Base-by-base conservation (phyloP, 768 basidiomycete species). In the Phlebiopsis flavidoalba region DNA sequence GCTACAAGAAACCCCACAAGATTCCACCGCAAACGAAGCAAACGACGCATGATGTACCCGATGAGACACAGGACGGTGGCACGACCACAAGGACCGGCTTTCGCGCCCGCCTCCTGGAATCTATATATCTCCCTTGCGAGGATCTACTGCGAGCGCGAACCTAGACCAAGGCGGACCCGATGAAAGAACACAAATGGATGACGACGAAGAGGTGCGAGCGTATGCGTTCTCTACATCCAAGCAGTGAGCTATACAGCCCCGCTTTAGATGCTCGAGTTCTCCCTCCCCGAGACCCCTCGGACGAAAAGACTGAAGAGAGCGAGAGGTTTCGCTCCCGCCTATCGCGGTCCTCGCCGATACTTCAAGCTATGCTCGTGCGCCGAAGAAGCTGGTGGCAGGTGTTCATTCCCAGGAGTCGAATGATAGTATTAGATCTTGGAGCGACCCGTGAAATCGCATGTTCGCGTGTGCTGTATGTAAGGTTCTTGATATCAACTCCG, bases 71-170 rank as follows among this genome's bases (percentile, higher is more conserved):
- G n/a, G n/a, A n/a, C 33, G 3, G 26, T 31, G 26, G 26, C 8
- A n/a, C 33, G 5, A n/a, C 2, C 19, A 10, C 19, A 31, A 57
- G 14, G 57, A 15, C 57, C 46, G n/a, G 24, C 60, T 4, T 61
- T 61, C 37, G 60, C 60, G 1, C 60, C 53, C 14, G 60, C 60
- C n/a, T 37, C 60, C 60, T 1, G 60, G 60, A 17, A 57, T 61
- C 6, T 51, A 56, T n/a, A 57, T 57, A 12, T 61, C 60, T 19
- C 60, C 60, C 22, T 19, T 55, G 15, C 52, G 59, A 10, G 19
- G 22, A 33, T 40, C n/a, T n/a, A 19, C 40, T 21, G 37, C 47
- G 17, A n/a, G 33, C 46, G 46, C n/a, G 35, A 14, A 50, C 26
- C 24, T 11, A 24, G 3, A 19, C 12, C n/a, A 5, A 46, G 17